These are phyloP conservation scores for Spinacia oleracea DNA, from an alignment of 179 eudicot genomes.

Conservation along the genomic window DNA sequence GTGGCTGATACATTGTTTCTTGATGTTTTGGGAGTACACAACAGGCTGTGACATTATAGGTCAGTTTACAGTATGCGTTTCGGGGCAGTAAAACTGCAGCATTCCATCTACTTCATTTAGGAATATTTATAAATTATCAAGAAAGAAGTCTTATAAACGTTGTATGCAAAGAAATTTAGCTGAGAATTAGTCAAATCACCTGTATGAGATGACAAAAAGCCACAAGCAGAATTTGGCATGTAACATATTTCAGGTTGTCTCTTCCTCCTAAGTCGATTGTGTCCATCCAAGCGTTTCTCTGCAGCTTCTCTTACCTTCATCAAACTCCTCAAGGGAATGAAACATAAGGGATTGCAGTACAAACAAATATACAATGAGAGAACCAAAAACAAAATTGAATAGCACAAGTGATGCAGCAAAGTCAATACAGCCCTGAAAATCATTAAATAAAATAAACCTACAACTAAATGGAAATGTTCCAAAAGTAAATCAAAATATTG, in stretches of 20 bases:
- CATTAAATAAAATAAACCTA: too few species aligned
- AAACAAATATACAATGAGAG: background rate
- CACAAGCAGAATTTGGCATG: constrained; percentile 24
- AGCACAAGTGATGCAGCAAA: background rate
- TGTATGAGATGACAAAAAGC: constrained; percentile 29
- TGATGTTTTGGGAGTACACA: constrained; percentile 17
- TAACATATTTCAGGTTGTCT: constrained; percentile 34
- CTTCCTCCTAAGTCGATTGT: constrained; percentile 53
- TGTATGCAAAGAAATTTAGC: background rate
- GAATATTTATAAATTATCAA: background rate
- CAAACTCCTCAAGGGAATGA: constrained; percentile 47
- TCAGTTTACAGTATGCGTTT: constrained; percentile 16
- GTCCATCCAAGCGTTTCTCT: constrained; percentile 55
- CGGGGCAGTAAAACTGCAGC: constrained; percentile 27
- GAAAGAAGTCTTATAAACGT: background rate
- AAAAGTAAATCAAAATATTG: too few species aligned
- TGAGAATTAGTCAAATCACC: constrained; percentile 24
- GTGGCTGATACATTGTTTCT: constrained; percentile 20
- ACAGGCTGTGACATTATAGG: constrained; percentile 20
- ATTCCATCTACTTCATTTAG: constrained; percentile 27
- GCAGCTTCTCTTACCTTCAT: constrained; percentile 52
- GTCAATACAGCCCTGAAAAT: constrained; percentile 7
- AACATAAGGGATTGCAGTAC: constrained; percentile 28
- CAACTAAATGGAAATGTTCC: too few species aligned
- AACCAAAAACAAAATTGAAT: too few species aligned